A percentile compares a stretch with the other conserved stretches of the same genome.
Conservation (phyloP, 306 rosid species). For the Argentina anserina region DNA sequence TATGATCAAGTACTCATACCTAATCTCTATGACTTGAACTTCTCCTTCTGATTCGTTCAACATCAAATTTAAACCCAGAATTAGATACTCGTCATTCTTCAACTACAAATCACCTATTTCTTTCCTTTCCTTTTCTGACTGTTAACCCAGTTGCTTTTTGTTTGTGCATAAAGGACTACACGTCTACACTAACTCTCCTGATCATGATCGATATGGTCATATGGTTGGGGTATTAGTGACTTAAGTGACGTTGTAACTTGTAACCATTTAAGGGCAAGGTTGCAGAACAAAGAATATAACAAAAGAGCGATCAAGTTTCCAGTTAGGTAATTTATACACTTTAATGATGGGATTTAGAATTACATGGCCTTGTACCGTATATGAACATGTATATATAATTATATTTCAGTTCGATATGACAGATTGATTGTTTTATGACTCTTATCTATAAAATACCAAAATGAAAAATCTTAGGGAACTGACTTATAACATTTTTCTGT, state of each 20-base stretch:
- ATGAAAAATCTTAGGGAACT: background rate
- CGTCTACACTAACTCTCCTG: background rate
- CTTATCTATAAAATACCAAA: background rate
- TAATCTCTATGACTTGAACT: background rate
- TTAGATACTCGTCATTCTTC: background rate
- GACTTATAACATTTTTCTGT: background rate
- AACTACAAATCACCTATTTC: background rate
- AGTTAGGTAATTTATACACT: conserved; percentile 10
- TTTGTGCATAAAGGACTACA: background rate
- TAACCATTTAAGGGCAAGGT: background rate
- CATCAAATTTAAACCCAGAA: background rate
- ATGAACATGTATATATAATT: background rate
- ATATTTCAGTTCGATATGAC: background rate
- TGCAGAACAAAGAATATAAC: background rate
- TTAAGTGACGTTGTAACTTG: too few species aligned
- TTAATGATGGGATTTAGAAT: conserved; percentile 4
- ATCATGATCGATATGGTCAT: too few species aligned
- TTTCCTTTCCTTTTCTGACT: background rate
- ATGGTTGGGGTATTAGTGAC: conserved; percentile 1
- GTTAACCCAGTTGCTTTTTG: conserved; percentile 1
- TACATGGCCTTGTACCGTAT: background rate
- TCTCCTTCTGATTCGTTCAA: conserved; percentile 1
- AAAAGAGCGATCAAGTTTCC: conserved; percentile 1
- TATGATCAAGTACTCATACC: background rate
- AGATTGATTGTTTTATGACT: background rate